Conservation (phyloP, 2,329 filamentous ascomycete species). For the Diaporthe ilicicola region DNA sequence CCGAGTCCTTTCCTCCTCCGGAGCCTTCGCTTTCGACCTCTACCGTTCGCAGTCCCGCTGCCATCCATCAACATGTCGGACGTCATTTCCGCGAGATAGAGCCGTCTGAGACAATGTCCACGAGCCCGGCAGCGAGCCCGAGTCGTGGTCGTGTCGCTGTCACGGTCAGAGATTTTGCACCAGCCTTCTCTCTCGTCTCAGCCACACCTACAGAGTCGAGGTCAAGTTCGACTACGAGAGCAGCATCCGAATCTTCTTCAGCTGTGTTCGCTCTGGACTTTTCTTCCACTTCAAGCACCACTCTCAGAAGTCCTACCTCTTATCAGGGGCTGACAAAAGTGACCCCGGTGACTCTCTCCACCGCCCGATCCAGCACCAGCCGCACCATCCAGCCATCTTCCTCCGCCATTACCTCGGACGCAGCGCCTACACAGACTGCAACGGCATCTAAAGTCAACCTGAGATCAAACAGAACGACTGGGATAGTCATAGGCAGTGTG, state of each 20-base stretch:
- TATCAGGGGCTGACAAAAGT: neutral
- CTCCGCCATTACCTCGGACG: neutral
- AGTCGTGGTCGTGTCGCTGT: neutral
- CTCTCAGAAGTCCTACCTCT: too few species aligned
- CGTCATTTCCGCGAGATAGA: neutral
- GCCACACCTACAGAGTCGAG: neutral
- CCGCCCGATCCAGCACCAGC: neutral
- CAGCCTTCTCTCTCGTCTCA: neutral
- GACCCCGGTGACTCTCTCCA: too few species aligned
- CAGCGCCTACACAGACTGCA: neutral
- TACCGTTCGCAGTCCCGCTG: neutral
- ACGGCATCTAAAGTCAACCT: neutral
- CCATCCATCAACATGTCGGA: neutral
- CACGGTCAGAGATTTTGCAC: neutral
- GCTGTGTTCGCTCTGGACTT: neutral
- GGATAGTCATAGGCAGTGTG: conserved; percentile 25
- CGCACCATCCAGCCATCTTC: neutral
- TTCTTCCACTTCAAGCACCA: neutral
- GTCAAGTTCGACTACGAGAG: neutral
- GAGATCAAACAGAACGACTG: neutral
- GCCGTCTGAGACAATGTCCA: neutral
- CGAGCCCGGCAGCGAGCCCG: neutral
- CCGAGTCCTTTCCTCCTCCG: neutral
- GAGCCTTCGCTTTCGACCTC: neutral
- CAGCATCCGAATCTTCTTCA: neutral